A percentile compares a stretch with the other conserved stretches of the same genome.
Conservation (phyloP, 805 yeast species). For the Myxozyma sirexii region DNA sequence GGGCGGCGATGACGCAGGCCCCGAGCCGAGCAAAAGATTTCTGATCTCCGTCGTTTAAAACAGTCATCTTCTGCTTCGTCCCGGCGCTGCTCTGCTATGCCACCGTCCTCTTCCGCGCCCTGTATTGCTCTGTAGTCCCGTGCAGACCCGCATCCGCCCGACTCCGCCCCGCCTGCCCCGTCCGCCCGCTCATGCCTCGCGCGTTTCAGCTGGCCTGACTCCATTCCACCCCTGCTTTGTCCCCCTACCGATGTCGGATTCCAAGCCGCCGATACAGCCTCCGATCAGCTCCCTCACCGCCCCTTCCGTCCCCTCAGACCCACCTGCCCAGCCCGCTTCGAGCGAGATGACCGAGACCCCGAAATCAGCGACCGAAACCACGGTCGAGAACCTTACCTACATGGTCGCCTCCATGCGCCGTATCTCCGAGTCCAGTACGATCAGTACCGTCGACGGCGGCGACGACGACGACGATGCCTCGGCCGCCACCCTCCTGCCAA, state of each 20-base stretch:
- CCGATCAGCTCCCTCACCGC: background rate
- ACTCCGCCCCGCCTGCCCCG: too few relatives aligned
- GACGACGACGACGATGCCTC: background rate
- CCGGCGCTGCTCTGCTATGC: too few relatives aligned
- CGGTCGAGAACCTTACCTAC: constrained; percentile 4
- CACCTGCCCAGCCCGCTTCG: too few relatives aligned
- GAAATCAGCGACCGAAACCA: background rate
- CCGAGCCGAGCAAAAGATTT: too few relatives aligned
- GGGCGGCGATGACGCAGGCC: constrained; percentile 6
- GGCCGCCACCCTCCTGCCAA: background rate
- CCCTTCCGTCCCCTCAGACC: background rate
- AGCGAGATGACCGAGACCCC: background rate
- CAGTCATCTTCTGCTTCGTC: too few relatives aligned
- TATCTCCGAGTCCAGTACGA: background rate
- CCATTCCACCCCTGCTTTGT: too few relatives aligned
- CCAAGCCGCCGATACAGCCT: background rate
- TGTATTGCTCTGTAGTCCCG: too few relatives aligned
- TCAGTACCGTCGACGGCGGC: background rate
- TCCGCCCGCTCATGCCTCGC: too few relatives aligned
- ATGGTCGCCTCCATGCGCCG: constrained; percentile 9
- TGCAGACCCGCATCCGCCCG: too few relatives aligned
- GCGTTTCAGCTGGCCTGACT: too few relatives aligned
- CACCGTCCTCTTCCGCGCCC: background rate
- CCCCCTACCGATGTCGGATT: too few relatives aligned
- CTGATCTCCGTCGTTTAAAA: background rate